phyloP scores from a whole-genome alignment of 2,329 filamentous ascomycete species.

The Colletotrichum zoysiae region DNA sequence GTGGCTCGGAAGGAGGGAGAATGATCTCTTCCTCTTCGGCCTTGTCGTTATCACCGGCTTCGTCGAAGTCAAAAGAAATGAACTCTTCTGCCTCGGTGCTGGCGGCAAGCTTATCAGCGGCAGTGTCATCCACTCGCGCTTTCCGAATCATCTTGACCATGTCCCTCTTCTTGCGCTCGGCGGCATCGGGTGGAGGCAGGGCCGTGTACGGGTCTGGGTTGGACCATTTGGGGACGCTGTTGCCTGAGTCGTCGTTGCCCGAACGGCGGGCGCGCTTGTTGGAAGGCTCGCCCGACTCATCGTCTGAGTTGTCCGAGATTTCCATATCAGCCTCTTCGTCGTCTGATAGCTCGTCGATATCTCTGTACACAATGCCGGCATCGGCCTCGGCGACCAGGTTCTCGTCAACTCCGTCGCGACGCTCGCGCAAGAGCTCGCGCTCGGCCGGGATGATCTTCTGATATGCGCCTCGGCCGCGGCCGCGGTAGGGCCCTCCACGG shows the following conservation, averaged over 20 bases:
- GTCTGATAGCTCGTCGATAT: slow-evolving; percentile 70
- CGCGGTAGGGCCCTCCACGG: slow-evolving; percentile 13
- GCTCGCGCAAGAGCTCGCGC: slow-evolving; percentile 59
- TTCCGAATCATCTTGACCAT: slow-evolving; percentile 94
- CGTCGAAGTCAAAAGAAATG: slow-evolving; percentile 82
- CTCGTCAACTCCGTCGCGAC: slow-evolving; percentile 56
- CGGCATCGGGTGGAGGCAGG: slow-evolving; percentile 79
- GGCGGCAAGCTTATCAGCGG: slow-evolving; percentile 60
- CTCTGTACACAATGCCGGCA: slow-evolving; percentile 64
- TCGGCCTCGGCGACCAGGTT: slow-evolving; percentile 61
- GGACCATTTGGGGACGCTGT: slow-evolving; percentile 83
- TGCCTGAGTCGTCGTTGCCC: slow-evolving; percentile 51
- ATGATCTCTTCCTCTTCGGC: slow-evolving; percentile 47
- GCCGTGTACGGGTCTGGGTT: slow-evolving; percentile 96
- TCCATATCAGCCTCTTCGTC: slow-evolving; percentile 76
- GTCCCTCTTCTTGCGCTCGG: slow-evolving; percentile 81
- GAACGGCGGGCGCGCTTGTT: slow-evolving; percentile 58
- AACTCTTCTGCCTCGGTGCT: slow-evolving; percentile 81
- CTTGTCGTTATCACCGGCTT: slow-evolving; percentile 61
- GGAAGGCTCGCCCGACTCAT: slow-evolving; percentile 55
- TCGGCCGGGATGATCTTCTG: slow-evolving; percentile 58
- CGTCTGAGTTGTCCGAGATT: slow-evolving; percentile 64
- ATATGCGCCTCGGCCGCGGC: slow-evolving; percentile 40
- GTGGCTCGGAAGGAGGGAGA: slow-evolving; percentile 36
- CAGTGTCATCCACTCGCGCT: slow-evolving; percentile 74